Base-by-base conservation (phyloP, 495 filamentous ascomycete species). In the Pseudevernia furfuracea region DNA sequence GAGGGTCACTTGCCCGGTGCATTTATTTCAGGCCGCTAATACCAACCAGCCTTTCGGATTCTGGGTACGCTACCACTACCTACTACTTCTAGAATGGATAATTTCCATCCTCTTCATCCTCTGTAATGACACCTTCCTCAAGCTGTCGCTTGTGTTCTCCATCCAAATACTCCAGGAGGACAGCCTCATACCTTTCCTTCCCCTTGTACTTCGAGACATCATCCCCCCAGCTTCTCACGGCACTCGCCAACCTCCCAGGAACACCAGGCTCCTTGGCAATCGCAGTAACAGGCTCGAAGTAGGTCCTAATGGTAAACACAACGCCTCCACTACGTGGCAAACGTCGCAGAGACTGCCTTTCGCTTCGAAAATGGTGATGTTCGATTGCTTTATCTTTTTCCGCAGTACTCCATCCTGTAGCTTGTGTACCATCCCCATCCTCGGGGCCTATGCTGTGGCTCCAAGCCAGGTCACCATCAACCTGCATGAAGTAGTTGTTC, bases 181-280 rank as follows among this genome's bases (percentile, higher is more conserved):
- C 86, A 41, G 89, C 87, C 66, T 82, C 80, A 76, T 90, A 96
- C 71, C 79, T 84, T 70, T 91, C 89, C 77, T 81, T 87, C 25
- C 92, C 91, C 78, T 95, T 95, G 74, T 96, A 96, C 74, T 76
- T 77, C 39, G 83, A 82, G 14, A 96, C 91, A 80, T 94, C 89
- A 58, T 90, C 86, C 2, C 88, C 89, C 92, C 91, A 96, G 75
- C 89, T 95, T 64, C 92, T 75, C 17, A 92, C 74, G 32, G 86
- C 89, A 64, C 83, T 85, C 38, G 88, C 88, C 71, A 92, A 71
- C 55, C 89, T 69, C 0, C 88, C 88, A 1, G 89, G 87, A 11
- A 91, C 87, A 70, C 84, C 87, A 23, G 81, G 80, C 76, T 91
- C 87, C 75, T 86, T 76, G 0, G 74, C 82, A 66, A 91, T 80